Evolutionary conservation across 305 asterid species (phyloP), one percentile per base, ranked within the genome.

Genomic region (Salvia sclarea): DNA sequence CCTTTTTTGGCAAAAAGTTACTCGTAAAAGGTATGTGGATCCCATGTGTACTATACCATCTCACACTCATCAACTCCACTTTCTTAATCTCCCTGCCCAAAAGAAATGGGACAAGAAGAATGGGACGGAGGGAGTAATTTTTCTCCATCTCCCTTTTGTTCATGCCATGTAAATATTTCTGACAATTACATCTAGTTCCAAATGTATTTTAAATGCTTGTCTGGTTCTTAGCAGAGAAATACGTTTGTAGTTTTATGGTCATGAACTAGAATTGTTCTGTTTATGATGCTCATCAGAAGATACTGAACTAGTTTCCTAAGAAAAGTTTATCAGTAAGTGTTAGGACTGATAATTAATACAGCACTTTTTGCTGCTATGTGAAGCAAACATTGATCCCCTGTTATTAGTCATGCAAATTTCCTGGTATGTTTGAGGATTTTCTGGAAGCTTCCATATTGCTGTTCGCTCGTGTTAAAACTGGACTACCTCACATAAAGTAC

Each of bases 401-500:
- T 48, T 35, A 47, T 47, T 47, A 5, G 48, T 1, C 31, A 56
- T 20, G 21, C 60, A n/a, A 59, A 24, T 69, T 35, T 48, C 74
- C 40, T 48, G 20, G 3, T 18, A 21, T 48, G 18, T 33, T 69
- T 9, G 18, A 47, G n/a, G 52, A 58, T 69, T 24, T 13, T 69
- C 53, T 59, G 68, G 48, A 58, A 69, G 68, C 52, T 59, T 35
- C 50, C 52, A 58, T 43, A 69, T 33, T 18, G 52, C 60, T 49
- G 33, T 33, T 69, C 33, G 7, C 57, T 70, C 13, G 6, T 49
- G 40, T 58, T 48, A 30, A 47, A 35, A 70, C 62, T 49, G 24
- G 14, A 37, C 65, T 35, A n/a, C 55, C 49, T 59, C 33, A 45
- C 18, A 24, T 58, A 20, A 47, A 40, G 54, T 28, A 6, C 25